Evolutionary conservation across 371 early-diverging fungal species (phyloP), one percentile per base, ranked within the genome.

Genomic region (Mucor racemosus): DNA sequence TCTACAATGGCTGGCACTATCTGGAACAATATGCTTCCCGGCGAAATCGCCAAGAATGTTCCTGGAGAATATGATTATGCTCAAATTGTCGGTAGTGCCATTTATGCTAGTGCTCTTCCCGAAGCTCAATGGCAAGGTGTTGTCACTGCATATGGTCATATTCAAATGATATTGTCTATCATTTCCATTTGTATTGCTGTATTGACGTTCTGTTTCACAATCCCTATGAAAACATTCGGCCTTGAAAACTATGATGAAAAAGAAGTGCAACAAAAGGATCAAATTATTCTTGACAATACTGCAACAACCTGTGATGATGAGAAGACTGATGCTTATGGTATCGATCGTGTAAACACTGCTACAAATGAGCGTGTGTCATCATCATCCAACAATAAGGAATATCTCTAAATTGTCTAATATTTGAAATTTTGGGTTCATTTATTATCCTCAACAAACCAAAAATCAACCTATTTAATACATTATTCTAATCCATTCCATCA

Each of bases 171-270:
- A 14, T 46, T 73, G 15, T 67, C 72, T 42, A 77, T 77, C n/a
- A 77, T 77, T 26, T 62, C 76, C 42, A 58, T 73, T 5, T 67
- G 67, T 68, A 50, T 80, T 44, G 69, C 74, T 21, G 68, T 71
- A 3, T 50, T 78, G 36, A 67, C 76, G 0, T 73, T 78, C 40
- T 60, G 67, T 33, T 78, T 75, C 41, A 71, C 78, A 0, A 34
- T 74, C 13, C 80, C 77, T 10, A 80, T 80, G 80, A 73, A 76
- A 50, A 65, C 76, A 1, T 80, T 80, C 65, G 80, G 80, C 33
- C 55, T 80, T 6, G 74, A 69, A 62, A 44, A 71, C 11, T 55
- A 35, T n/a, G 36, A 65, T 41, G 41, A 39, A 13, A 35, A 61
- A 0, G 35, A 61, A 7, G 6, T 48, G 17, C 42, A 44, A 3